Conservation (phyloP, 257 asterid genomes). For the Capsicum chinense region DNA sequence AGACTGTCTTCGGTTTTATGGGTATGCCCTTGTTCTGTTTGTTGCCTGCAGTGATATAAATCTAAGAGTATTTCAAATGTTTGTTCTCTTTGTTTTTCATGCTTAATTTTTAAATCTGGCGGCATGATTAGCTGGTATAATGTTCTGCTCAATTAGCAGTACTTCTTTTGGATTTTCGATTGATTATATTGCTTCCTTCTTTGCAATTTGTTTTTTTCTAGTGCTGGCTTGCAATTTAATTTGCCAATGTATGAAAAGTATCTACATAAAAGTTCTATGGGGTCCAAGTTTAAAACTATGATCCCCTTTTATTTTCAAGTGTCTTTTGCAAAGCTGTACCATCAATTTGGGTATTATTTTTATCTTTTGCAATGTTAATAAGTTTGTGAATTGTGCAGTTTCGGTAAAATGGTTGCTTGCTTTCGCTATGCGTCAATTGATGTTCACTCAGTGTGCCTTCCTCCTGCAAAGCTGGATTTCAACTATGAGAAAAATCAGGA, state of each 20-base stretch:
- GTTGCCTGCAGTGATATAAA: conserved; percentile 17
- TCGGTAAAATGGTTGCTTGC: conserved; percentile 98
- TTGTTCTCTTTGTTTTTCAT: background rate
- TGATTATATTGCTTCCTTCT: conserved; percentile 12
- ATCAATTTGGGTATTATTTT: background rate
- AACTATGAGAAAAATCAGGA: conserved; percentile 73
- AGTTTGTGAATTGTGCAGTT: conserved; percentile 52
- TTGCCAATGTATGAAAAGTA: background rate
- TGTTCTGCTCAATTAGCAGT: conserved; percentile 22
- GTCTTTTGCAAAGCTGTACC: background rate
- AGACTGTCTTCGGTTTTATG: conserved; percentile 97
- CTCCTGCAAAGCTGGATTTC: conserved; percentile 86
- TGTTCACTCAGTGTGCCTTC: conserved; percentile 90
- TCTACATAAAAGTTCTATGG: conserved; percentile 1
- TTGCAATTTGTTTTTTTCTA: background rate
- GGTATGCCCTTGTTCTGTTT: conserved; percentile 54
- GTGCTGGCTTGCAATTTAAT: conserved; percentile 13
- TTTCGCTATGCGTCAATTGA: conserved; percentile 97
- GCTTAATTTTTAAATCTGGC: background rate
- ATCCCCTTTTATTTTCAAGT: conserved; percentile 12
- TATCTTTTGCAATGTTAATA: conserved; percentile 11
- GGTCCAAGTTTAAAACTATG: background rate
- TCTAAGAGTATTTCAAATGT: conserved; percentile 22
- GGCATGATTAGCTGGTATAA: conserved; percentile 18
- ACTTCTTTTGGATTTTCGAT: background rate